Base-by-base conservation (phyloP, 1,139 yeast genomes). In the Arxiozyma slooffiae region DNA sequence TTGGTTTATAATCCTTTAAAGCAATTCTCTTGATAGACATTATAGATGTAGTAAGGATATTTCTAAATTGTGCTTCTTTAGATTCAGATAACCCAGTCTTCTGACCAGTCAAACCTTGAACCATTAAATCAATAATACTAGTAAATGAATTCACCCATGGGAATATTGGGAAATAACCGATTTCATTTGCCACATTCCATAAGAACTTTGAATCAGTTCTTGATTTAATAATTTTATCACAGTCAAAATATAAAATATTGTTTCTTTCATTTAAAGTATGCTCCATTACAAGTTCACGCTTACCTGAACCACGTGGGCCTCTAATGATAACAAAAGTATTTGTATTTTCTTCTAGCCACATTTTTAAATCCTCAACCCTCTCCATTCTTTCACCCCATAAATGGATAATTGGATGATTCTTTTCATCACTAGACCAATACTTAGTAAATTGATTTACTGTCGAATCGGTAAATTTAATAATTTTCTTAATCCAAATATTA, bases 221-320 rank as follows among this genome's bases (percentile, higher is more conserved):
- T 1, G 94, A 74, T 60, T 85, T 86, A 30, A 79, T 76, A 51
- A 92, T 69, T 41, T 73, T 71, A 52, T 86, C 95, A 71, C 97
- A 90, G 67, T 92, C 95, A 48, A 92, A 66, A 50, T 79, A 76
- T 46, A 92, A 72, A 4, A 86, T 77, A 56, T 82, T 81, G 20
- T 72, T 70, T 41, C 82, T 74, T 37, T 71, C 78, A 43, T 73
- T 70, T 46, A 88, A 71, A 1, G 86, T 82, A 61, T 83, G 80
- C 48, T 82, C 82, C 63, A 82, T 72, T 3, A 92, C 89, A 55
- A 92, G 72, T 53, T 84, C 94, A 55, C 81, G 79, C 60, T 92
- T 92, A 17, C 98, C 98, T 23, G 95, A 81, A 7, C 98, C 98
- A 57, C 88, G 78, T 2, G 98, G 98, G 3, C 98, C 98, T 56